Evolutionary conservation across 306 rosid species (phyloP), one percentile per base, ranked within the genome.

Genomic region (Rubus parviflorus): DNA sequence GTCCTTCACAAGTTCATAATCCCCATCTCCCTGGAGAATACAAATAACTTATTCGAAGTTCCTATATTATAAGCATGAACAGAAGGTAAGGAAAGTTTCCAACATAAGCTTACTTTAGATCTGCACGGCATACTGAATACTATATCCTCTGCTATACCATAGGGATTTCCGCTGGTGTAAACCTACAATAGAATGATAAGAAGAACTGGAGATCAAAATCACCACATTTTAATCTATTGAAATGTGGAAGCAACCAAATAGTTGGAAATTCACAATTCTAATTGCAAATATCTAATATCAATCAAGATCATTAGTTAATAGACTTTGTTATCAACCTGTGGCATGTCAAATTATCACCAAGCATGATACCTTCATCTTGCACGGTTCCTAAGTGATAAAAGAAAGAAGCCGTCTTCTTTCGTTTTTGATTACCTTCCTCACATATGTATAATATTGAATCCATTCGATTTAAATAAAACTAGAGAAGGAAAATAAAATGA

Each of bases 81-180:
- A 56, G 37, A 25, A 62, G 22, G 70, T 81, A 74, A 68, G 74
- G 23, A 60, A 61, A 75, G 73, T 40, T 62, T 60, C 72, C 47
- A 35, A 47, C 43, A 38, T 38, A 61, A 70, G 60, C 90, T 79
- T 88, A 91, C 99, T 46, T 88, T 92, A 46, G 99, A 95, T 88
- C 97, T 89, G 73, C 99, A 95, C 15, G 99, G 99, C 99, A 95
- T 89, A 58, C 98, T 95, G 88, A 89, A 95, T 70, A 95, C 94
- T 75, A 95, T 88, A 87, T 76, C 98, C 81, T 96, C 96, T 56
- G 89, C 91, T 78, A 96, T 88, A 68, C 98, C 99, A 49, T 96
- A 96, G 48, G 97, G 97, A 86, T 96, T 96, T 76, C 99, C 97
- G 54, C 13, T 75, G 22, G 93, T 87, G 85, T 92, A 95, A 73